phyloP scores from a whole-genome alignment of 164 flowering plant species.

The Aristolochia californica region DNA sequence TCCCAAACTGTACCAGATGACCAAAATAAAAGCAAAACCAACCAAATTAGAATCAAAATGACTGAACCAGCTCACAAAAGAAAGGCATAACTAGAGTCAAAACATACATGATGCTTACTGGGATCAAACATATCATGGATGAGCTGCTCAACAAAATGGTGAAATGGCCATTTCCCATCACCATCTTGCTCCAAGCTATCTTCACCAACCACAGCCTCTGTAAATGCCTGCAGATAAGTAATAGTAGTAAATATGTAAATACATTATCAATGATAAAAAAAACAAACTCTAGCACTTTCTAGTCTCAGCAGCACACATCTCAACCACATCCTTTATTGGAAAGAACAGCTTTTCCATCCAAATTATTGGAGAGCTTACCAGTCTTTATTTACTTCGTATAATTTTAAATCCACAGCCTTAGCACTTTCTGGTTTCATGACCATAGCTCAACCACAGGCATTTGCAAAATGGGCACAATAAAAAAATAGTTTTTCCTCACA shows the following conservation, averaged over 20 bases:
- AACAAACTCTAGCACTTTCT: no score
- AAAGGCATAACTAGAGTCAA: constrained; percentile 1
- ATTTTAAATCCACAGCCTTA: no score
- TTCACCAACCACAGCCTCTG: constrained; percentile 43
- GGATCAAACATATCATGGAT: constrained; percentile 93
- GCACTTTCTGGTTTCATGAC: no score
- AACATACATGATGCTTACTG: constrained; percentile 28
- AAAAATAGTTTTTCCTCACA: no score
- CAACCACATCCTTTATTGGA: no score
- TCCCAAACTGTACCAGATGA: constrained; percentile 80
- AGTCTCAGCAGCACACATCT: no score
- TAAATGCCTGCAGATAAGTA: constrained; percentile 26
- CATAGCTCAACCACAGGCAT: no score
- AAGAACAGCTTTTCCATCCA: no score
- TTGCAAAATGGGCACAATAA: no score
- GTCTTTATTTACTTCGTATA: no score
- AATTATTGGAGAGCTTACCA: no score
- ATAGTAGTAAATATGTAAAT: neutral
- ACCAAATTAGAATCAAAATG: constrained; percentile 2
- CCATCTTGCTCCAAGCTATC: constrained; percentile 49
- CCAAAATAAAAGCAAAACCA: neutral
- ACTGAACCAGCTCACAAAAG: constrained; percentile 4
- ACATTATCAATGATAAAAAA: neutral
- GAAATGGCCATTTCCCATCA: constrained; percentile 85
- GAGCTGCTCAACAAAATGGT: constrained; percentile 77